A percentile compares a stretch with the other conserved stretches of the same genome.
These are phyloP conservation scores for Scleroderma citrinum DNA, from an alignment of 768 basidiomycete species.

Conservation along the genomic window DNA sequence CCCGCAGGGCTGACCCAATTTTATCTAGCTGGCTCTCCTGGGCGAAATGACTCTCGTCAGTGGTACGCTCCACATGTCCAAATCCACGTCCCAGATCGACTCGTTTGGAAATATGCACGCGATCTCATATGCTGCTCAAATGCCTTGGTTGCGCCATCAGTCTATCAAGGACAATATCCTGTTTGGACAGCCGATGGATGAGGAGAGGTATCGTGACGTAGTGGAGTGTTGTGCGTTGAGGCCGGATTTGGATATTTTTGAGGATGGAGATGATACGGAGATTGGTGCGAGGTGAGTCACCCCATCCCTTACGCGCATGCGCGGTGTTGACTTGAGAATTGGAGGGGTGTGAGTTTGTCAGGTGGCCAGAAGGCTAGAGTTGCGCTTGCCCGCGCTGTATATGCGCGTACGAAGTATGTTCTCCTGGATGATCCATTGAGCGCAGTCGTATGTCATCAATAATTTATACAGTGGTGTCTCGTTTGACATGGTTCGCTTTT, in stretches of 20 bases:
- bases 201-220: constrained; percentile 68
- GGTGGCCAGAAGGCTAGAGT: constrained; percentile 86
- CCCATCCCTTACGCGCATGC: not conserved
- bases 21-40: constrained; percentile 27
- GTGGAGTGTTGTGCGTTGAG: constrained; percentile 80
- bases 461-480: not conserved
- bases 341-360: constrained; percentile 65
- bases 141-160: constrained; percentile 63
- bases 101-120: constrained; percentile 53
- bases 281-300: constrained; percentile 60
- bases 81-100: constrained; percentile 49
- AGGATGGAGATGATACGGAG: constrained; percentile 83
- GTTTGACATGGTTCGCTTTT: not conserved
- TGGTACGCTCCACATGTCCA: constrained; percentile 39
- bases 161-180: constrained; percentile 79
- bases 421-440: constrained; percentile 80
- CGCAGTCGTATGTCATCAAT: constrained; percentile 55
- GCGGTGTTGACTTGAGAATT: not conserved
- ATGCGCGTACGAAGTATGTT: constrained; percentile 62
- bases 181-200: constrained; percentile 65
- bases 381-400: constrained; percentile 78
- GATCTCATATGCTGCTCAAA: constrained; percentile 70
- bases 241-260: constrained; percentile 77
- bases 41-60: constrained; percentile 34
- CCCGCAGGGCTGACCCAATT: no score